Base-by-base conservation (phyloP, 2,329 filamentous ascomycete species). In the Aureobasidium sp. region DNA sequence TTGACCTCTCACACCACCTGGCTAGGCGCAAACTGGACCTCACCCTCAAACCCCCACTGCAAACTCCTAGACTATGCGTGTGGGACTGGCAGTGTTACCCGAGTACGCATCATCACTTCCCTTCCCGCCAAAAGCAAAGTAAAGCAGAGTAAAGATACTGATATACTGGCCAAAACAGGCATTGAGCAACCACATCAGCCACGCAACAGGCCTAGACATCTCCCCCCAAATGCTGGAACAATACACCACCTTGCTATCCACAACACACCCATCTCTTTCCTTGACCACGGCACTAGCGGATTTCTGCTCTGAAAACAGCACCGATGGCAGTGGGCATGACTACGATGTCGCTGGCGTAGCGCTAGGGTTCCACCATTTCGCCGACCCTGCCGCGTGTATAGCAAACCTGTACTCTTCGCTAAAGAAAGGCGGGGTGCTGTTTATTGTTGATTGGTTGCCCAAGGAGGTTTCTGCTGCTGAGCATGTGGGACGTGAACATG, bases 291-390 rank as follows among this genome's bases (percentile, higher is more conserved):
- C 68, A 3, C 64, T 69, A 13, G 70, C 74, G 8, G 69, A 79
- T 61, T 64, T 78, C 0, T 69, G 74, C 47, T 65, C 70, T 38
- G 68, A 68, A 6, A 66, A 70, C 0, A 23, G n/a, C n/a, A n/a
- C n/a, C n/a, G n/a, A n/a, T n/a, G n/a, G n/a, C n/a, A n/a, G n/a
- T n/a, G n/a, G n/a, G n/a, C n/a, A n/a, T n/a, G n/a, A 71, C 38
- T 79, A 78, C 63, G 77, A 79, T 57, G 61, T 78, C 10, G 76
- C 71, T 0, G 71, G 73, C 11, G 71, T 77, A 11, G 73, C 74
- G 0, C 71, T 76, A 4, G 76, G 71, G 0, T 78, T 78, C 66
- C 77, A 79, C 64, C 77, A 78, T 51, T 77, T 79, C 38, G 67
- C 69, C 38, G 42, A 70, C 33, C 68, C 70, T 2, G 57, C 51